phyloP scores from a whole-genome alignment of 495 filamentous ascomycete species.

The Penicillium odoratum region DNA sequence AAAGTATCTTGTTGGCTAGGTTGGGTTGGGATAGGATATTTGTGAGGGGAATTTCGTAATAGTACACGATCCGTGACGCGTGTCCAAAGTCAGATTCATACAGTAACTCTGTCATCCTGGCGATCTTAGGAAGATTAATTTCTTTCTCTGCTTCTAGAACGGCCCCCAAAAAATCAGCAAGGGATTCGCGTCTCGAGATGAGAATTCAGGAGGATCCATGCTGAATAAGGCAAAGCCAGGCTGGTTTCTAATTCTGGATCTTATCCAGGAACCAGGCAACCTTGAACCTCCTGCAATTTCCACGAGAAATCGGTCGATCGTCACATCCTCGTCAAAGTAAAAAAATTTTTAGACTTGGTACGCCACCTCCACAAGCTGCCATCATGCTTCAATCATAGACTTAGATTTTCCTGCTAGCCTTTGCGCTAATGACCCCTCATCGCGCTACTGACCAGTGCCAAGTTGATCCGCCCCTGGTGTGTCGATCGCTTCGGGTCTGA shows the following conservation, averaged over 20 bases:
- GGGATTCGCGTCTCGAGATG: not conserved
- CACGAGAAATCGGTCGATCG: not conserved
- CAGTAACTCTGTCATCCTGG: slow-evolving; percentile 7
- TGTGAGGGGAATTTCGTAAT: slow-evolving; percentile 8
- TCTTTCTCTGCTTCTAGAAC: slow-evolving; percentile 14
- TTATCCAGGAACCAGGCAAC: slow-evolving; percentile 1
- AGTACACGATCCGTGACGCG: slow-evolving; percentile 14
- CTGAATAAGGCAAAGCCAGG: not conserved
- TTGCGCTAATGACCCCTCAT: slow-evolving; percentile 12
- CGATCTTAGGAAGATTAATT: slow-evolving; percentile 13
- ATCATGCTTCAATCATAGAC: slow-evolving; percentile 6
- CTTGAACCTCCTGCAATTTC: not conserved
- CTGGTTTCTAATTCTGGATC: not conserved
- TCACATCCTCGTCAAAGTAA: not conserved
- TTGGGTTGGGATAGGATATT: not conserved
- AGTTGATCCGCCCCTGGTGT: slow-evolving; percentile 6
- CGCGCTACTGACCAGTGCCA: slow-evolving; percentile 8
- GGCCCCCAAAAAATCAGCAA: not conserved
- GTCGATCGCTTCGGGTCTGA: slow-evolving; percentile 12
- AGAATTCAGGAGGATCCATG: not conserved
- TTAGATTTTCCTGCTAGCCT: not conserved
- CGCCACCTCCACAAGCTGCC: slow-evolving; percentile 2
- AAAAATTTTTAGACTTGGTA: not conserved
- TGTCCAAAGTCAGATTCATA: slow-evolving; percentile 8
- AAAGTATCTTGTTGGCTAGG: not conserved